A percentile compares a stretch with the other conserved stretches of the same genome.
phyloP scores from a whole-genome alignment of 2,329 filamentous ascomycete genomes.

The Phialemonium atrogriseum region DNA sequence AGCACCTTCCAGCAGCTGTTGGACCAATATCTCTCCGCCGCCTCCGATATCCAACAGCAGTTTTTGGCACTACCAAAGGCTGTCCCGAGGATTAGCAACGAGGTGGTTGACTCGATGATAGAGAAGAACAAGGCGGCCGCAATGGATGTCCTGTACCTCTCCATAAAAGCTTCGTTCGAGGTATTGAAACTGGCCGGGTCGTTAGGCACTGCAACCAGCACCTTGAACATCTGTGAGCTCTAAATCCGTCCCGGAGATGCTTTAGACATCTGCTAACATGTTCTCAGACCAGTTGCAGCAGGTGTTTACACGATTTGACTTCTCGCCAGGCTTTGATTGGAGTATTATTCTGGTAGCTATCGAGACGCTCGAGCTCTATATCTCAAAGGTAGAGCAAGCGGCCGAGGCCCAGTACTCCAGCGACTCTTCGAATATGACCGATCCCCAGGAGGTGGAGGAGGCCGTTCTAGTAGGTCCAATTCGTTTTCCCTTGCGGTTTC shows the following conservation, averaged over 20 bases:
- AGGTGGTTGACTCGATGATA: constrained; percentile 40
- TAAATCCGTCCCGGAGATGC: neutral
- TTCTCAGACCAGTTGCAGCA: constrained; percentile 37
- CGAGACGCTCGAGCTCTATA: constrained; percentile 37
- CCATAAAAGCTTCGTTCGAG: constrained; percentile 39
- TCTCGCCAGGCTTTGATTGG: constrained; percentile 38
- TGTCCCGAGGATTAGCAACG: constrained; percentile 30
- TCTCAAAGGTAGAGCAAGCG: constrained; percentile 33
- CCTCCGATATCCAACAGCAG: constrained; percentile 48
- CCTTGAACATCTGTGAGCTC: constrained; percentile 34
- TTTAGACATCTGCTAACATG: constrained; percentile 7
- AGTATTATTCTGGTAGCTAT: constrained; percentile 34
- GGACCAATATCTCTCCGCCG: constrained; percentile 48
- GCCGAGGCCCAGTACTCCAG: constrained; percentile 30
- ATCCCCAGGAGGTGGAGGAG: constrained; percentile 35
- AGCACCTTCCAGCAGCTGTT: constrained; percentile 48
- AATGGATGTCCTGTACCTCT: constrained; percentile 43
- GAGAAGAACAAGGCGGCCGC: constrained; percentile 43
- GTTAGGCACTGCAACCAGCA: constrained; percentile 38
- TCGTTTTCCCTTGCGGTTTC: no score
- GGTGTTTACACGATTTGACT: constrained; percentile 40
- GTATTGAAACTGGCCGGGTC: constrained; percentile 38
- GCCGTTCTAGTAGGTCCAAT: constrained; percentile 30
- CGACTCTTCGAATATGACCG: constrained; percentile 14
- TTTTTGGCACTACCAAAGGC: constrained; percentile 40